A percentile compares a stretch with the other conserved stretches of the same genome.
These are phyloP conservation scores for Balakata baccata DNA, from an alignment of 345 rosid species.

Conservation along the genomic window DNA sequence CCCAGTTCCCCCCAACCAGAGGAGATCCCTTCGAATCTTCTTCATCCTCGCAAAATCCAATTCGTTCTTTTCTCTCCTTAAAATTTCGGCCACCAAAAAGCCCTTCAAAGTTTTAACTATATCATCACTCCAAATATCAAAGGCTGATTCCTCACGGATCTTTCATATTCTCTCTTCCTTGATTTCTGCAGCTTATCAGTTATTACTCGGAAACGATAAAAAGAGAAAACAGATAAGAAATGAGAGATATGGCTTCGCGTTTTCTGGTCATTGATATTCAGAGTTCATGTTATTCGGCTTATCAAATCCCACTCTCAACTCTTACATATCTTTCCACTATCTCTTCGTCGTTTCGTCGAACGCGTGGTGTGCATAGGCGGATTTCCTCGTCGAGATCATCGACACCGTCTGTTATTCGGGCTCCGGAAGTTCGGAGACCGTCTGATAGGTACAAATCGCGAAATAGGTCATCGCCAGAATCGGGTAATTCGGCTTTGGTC, in stretches of 20 bases:
- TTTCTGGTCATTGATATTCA: slow-evolving; percentile 65
- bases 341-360: slow-evolving; percentile 62
- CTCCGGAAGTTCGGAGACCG: slow-evolving; percentile 55
- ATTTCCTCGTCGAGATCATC: slow-evolving; percentile 41
- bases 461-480: slow-evolving; percentile 39
- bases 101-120: no score
- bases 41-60: slow-evolving; percentile 14
- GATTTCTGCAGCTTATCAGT: not conserved
- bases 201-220: no score
- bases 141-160: no score
- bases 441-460: slow-evolving; percentile 39
- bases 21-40: slow-evolving; percentile 84
- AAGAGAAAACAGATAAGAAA: slow-evolving; percentile 12
- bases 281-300: slow-evolving; percentile 59
- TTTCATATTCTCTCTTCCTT: not conserved
- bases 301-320: slow-evolving; percentile 42
- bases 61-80: not conserved
- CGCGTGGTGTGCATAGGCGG: slow-evolving; percentile 47
- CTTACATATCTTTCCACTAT: slow-evolving; percentile 37
- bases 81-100: not conserved
- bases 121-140: not conserved
- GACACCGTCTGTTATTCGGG: slow-evolving; percentile 34
- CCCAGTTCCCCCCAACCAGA: slow-evolving; percentile 47
- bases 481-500: slow-evolving; percentile 13
- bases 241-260: slow-evolving; percentile 60